Base-by-base conservation (phyloP, 2,329 filamentous ascomycete species). In the Tolypocladium ovalisporum region DNA sequence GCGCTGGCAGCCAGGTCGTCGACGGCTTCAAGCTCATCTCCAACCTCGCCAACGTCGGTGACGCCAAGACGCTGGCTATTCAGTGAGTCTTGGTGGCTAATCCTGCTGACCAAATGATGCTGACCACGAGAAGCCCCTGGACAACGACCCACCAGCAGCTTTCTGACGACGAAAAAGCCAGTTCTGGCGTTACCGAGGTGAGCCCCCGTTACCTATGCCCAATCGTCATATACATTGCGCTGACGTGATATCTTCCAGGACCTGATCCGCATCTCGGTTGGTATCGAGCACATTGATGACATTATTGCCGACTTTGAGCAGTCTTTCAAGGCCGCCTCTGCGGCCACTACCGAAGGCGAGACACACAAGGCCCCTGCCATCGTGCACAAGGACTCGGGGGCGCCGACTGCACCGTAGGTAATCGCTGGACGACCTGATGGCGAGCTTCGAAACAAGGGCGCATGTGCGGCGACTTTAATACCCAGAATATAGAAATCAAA, bases 271-370 rank as follows among this genome's bases (percentile, higher is more conserved):
- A 94, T 97, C 68, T 97, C 92, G 0, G 92, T 97, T 59, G 93
- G 93, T 55, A 96, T 88, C 1, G 93, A 97, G 76, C 91, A 97
- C 72, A 96, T 97, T 70, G 92, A 96, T 76, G 93, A 97, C 68
- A 97, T 97, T 67, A 94, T 96, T 68, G 88, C 86, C 65, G 93
- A 97, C 74, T 97, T 97, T 70, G 87, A 93, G 73, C 92, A 96
- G 78, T 89, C 89, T 0, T 95, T 97, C 74, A 81, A 84, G 68
- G 79, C 82, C 32, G 80, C 82, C 0, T 66, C 72, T 29, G 79
- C 76, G 9, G 72, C 79, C 4, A 74, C 66, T n/a, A 72, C 68
- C 9, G 65, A 68, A 52, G 70, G 65, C 2, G 66, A 62, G 61
- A 62, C 57, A 13, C 58, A 62, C 56, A 53, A 65, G 58, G 60